phyloP scores from a whole-genome alignment of 768 basidiomycete genomes.

The Panaeolus cyanescens region DNA sequence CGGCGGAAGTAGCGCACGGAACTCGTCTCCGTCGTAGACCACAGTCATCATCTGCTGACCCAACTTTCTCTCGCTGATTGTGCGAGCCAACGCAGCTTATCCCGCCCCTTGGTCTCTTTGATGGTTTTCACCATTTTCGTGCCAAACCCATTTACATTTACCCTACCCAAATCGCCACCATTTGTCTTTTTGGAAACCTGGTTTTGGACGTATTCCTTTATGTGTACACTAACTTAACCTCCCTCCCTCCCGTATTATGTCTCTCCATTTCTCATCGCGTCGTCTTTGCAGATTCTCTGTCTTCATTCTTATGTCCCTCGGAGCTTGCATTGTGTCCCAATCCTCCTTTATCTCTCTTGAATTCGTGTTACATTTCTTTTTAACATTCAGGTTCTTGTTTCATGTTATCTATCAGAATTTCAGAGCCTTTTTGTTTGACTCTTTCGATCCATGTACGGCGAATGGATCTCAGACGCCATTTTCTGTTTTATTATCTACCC shows the following conservation, averaged over 20 bases:
- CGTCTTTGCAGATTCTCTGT: not conserved
- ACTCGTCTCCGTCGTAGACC: not conserved
- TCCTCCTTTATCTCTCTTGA: not conserved
- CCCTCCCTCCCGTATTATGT: not conserved
- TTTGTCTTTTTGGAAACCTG: not conserved
- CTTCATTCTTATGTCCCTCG: not conserved
- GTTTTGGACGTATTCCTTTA: not conserved
- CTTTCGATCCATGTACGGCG: too few relatives aligned
- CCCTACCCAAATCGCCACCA: not conserved
- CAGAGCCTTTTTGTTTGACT: not conserved
- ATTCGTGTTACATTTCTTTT: not conserved
- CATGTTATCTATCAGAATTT: not conserved
- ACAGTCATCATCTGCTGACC: not conserved
- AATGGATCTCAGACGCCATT: not conserved
- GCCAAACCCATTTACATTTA: not conserved
- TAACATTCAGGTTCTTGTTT: not conserved
- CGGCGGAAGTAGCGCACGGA: not conserved
- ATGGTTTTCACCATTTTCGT: not conserved
- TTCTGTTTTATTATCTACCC: constrained; percentile 6
- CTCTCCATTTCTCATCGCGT: not conserved
- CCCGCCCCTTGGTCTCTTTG: not conserved
- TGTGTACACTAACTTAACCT: not conserved
- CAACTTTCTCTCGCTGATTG: not conserved
- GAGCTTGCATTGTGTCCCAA: not conserved
- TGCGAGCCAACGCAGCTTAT: not conserved